Evolutionary conservation across 208 protist genomes (phyloP), one percentile per base, ranked within the genome.

Genomic region (Crithidia bombi): DNA sequence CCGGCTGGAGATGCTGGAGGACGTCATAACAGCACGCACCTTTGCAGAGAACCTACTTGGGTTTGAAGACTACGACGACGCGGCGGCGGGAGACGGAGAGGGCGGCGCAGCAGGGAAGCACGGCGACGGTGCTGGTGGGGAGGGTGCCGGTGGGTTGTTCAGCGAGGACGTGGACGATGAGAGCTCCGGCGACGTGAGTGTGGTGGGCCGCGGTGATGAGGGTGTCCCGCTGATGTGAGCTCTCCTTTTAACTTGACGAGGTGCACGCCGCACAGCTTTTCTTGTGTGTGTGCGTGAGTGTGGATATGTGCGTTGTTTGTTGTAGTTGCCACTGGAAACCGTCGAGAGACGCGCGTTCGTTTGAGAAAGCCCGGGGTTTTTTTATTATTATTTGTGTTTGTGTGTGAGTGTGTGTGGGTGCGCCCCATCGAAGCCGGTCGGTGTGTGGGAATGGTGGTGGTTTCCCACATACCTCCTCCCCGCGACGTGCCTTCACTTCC

Each of bases 21-120:
- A 95, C 58, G 73, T 83, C 44, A 93, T 97, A 69, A 93, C 91
- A 1, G 89, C 91, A 1, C 84, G 91, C 61, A 75, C 83, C 62
- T 96, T 97, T 49, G 83, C 93, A 2, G 88, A 97, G 75, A 94
- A 93, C 58, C 75, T 97, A 10, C 82, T 97, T 6, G 93, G 93
- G 44, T 97, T 97, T 63, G 91, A 95, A 67, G 93, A 95, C 73
- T 96, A 95, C 78, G 88, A 95, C 35, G 78, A 76, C 3, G 65
- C 41, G 12, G 26, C 23, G 26, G 51, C 30, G 26, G 65, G 12
- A 3, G 55, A 71, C n/a, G 41, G 55, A 2, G 65, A 46, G n/a
- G 44, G 25, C 23, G 44, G 26, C 21, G 33, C 32, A 21, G 21
- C 11, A 23, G 65, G 51, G 11, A 14, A 9, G 35, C 46, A 43